phyloP scores from a whole-genome alignment of 2,329 filamentous ascomycete species.

The Beauveria scarabaeidicola region DNA sequence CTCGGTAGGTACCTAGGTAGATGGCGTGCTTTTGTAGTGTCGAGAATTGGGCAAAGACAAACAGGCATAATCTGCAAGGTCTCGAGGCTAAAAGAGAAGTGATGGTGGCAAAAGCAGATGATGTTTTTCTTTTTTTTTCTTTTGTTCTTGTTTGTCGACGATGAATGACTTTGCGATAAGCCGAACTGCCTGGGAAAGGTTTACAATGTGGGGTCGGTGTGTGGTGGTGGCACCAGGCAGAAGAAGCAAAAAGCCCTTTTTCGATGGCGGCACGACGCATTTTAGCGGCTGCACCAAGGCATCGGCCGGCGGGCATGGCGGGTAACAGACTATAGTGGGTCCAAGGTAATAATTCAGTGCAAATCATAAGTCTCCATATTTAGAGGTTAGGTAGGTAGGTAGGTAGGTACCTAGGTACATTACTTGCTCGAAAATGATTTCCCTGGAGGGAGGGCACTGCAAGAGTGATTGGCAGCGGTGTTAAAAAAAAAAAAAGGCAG shows the following conservation, averaged over 20 bases:
- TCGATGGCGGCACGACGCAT: too few species aligned
- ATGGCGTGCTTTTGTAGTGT: background rate
- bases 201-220: background rate
- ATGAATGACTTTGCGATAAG: background rate
- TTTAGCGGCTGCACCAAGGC: too few species aligned
- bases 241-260: background rate
- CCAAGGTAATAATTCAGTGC: too few species aligned
- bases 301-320: too few species aligned
- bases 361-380: too few species aligned
- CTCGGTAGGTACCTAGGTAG: too few species aligned
- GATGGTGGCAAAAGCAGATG: background rate
- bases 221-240: background rate
- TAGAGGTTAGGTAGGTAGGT: too few species aligned
- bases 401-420: too few species aligned
- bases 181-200: background rate
- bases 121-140: background rate
- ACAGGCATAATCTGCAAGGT: background rate
- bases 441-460: too few species aligned
- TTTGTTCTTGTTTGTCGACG: background rate
- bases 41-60: background rate
- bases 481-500: background rate
- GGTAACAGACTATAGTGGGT: too few species aligned
- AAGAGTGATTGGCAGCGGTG: background rate
- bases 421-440: too few species aligned
- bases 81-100: background rate